Evolutionary conservation across 148 eudicot species (phyloP), one percentile per base, ranked within the genome.

Genomic region (Heliamphora exappendiculata): DNA sequence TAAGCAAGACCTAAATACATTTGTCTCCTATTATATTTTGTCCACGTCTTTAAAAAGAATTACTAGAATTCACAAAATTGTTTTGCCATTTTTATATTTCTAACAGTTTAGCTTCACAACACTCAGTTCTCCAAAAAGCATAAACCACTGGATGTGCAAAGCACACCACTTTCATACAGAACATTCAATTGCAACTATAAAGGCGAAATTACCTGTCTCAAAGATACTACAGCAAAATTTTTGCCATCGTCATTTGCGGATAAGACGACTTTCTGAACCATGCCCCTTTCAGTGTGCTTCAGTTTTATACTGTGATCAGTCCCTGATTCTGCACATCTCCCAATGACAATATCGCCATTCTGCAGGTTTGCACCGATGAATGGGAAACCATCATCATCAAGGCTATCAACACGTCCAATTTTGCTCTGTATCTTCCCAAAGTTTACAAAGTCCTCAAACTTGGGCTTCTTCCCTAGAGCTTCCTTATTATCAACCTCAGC

Each of bases 351-450:
- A 81, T 95, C 99, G 37, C 96, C 96, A 74, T 83, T 89, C 78
- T 92, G 90, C 64, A 95, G 76, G 76, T 85, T 95, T 39, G 99
- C 99, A 31, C 97, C 96, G 80, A 95, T 78, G 53, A 58, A 88
- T 0, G 99, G 99, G 76, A 95, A 91, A 0, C 99, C 99, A 78
- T 95, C 99, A 78, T 95, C 99, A 70, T 95, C 99, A n/a, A 95
- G 86, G 71, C 89, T 89, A 73, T 92, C 96, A 73, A 89, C 94
- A 29, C 97, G 87, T 45, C 96, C 98, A 39, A 91, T 64, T 80
- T 87, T 92, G 75, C 97, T 92, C 68, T 89, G 94, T 41, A 85
- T 87, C 79, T 95, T 95, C 12, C 92, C 94, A 77, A 95, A 95
- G 36, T 78, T 89, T 12, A 92, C 79, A 22, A 72, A 13, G 22